Evolutionary conservation across 179 eudicot genomes (phyloP), one percentile per base, ranked within the genome.

Genomic region (Patellifolia procumbens): DNA sequence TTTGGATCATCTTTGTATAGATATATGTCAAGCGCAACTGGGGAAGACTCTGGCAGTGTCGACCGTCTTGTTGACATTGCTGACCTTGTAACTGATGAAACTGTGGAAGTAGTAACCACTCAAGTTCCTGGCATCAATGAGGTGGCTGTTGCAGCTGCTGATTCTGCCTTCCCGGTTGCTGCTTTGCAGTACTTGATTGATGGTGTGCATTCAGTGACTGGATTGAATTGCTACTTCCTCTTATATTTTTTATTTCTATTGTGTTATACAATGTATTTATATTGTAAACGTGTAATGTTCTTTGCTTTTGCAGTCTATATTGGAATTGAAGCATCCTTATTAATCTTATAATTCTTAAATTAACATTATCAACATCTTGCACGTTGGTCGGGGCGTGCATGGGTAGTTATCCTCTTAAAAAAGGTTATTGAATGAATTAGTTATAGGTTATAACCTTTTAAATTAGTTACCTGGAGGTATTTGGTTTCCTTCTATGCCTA

Each of bases 91-190:
- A 67, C 81, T 26, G 91, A 87, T 52, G 75, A 68, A n/a, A 73
- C 87, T 5, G 79, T 75, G n/a, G 88, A 90, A 68, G 84, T 59
- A 12, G 84, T 87, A 51, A 70, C 85, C 53, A 68, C 81, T 37
- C 86, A 76, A 42, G 85, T 84, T 46, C 86, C 91, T 7, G 88
- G 61, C 8, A 74, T 80, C 34, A 92, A 66, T 73, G 97, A 92
- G 79, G 95, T 92, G 32, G 95, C 95, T 0, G 59, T 84, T 73
- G 95, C 97, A 1, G 91, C 97, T 6, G 91, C 95, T 17, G 95
- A 92, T 78, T 92, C 95, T 31, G 87, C 85, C 22, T 76, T 83
- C 3, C 95, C 97, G 0, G 91, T 92, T 59, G 92, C 93, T 10
- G 87, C 84, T 8, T 67, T 90, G 76, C 97, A 92, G 81, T 77